phyloP scores from a whole-genome alignment of 768 basidiomycete genomes.

The Hortiboletus campestris region DNA sequence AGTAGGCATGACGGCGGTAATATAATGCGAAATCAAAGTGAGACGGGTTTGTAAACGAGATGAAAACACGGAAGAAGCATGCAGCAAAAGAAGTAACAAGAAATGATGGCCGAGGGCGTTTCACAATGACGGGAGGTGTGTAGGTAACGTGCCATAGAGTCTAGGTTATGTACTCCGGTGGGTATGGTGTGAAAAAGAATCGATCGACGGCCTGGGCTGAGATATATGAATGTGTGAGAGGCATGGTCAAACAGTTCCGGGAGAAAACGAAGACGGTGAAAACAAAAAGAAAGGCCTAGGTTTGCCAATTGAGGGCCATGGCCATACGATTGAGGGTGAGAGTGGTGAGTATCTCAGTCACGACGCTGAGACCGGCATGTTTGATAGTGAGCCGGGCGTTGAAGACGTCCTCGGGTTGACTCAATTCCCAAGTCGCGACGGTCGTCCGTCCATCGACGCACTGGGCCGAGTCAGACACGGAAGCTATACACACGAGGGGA shows the following conservation, averaged over 20 bases:
- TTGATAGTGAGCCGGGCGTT: constrained; percentile 60
- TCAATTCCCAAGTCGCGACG: constrained; percentile 68
- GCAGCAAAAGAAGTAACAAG: background rate
- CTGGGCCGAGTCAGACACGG: constrained; percentile 34
- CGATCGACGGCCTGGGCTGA: constrained; percentile 1
- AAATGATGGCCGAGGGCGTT: constrained; percentile 12
- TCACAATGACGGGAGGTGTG: constrained; percentile 14
- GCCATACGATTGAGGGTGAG: constrained; percentile 74
- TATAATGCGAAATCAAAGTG: constrained; percentile 1
- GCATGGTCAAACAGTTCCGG: background rate
- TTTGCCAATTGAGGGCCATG: constrained; percentile 52
- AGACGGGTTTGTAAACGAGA: constrained; percentile 1
- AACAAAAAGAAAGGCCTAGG: background rate
- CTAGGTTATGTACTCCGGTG: background rate
- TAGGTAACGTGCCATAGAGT: constrained; percentile 6
- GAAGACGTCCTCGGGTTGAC: constrained; percentile 53
- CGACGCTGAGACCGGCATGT: constrained; percentile 53
- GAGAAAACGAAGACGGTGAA: background rate
- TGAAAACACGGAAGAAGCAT: constrained; percentile 13
- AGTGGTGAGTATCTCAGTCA: constrained; percentile 78
- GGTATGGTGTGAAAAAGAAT: background rate
- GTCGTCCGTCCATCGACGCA: constrained; percentile 60
- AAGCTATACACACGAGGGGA: background rate
- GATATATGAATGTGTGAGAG: constrained; percentile 5
- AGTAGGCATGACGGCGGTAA: constrained; percentile 19